phyloP scores from a whole-genome alignment of 495 filamentous ascomycete genomes.

The Trichoderma erinaceum region DNA sequence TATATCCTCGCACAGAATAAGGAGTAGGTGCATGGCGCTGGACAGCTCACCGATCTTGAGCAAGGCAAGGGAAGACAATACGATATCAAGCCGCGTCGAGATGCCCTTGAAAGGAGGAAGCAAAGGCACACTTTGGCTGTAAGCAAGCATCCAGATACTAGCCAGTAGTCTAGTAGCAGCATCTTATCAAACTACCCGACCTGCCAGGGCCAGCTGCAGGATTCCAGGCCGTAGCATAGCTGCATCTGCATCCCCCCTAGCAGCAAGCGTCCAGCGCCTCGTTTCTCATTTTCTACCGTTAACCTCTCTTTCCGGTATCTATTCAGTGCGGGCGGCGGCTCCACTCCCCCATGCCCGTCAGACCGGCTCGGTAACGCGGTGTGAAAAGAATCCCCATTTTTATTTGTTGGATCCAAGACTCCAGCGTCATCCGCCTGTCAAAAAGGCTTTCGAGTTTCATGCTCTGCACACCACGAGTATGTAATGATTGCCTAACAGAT shows the following conservation, averaged over 20 bases:
- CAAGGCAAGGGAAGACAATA: not conserved
- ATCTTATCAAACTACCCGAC: too few relatives aligned
- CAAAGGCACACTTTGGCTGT: too few relatives aligned
- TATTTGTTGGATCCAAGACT: not conserved
- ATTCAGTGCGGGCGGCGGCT: not conserved
- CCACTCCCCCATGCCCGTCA: slow-evolving; percentile 10
- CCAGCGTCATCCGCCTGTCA: not conserved
- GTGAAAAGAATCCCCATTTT: not conserved
- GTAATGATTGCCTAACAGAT: slow-evolving; percentile 10
- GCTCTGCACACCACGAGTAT: not conserved
- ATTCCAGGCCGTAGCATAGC: too few relatives aligned
- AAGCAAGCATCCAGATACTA: too few relatives aligned
- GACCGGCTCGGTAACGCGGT: slow-evolving; percentile 6
- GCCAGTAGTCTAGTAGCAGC: too few relatives aligned
- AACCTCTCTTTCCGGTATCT: not conserved
- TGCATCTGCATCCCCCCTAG: too few relatives aligned
- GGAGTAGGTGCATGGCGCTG: not conserved
- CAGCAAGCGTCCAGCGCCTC: too few relatives aligned
- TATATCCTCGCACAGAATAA: not conserved
- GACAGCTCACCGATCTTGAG: not conserved
- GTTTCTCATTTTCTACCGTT: slow-evolving; percentile 4
- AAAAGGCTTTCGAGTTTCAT: not conserved
- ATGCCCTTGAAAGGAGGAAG: too few relatives aligned
- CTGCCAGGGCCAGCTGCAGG: too few relatives aligned
- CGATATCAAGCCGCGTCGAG: too few relatives aligned